A percentile compares a stretch with the other conserved stretches of the same genome.
Evolutionary conservation across 129 eudicot species (phyloP).

Genomic region (Kitagawia praeruptora): DNA sequence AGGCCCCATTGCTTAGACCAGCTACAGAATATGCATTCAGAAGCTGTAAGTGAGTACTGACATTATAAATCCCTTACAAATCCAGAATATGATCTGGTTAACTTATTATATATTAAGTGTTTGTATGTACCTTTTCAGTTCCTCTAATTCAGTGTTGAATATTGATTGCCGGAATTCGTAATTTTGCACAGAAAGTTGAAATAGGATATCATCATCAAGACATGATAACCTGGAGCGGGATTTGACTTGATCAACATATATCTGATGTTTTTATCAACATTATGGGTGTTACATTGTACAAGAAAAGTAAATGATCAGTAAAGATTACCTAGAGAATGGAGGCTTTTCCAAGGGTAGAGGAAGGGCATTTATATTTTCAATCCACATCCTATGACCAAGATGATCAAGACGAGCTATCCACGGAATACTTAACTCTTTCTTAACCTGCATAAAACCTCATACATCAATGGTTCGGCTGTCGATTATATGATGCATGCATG

Average conservation of each 20-base stretch:
- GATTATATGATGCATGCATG: not conserved
- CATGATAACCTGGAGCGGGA: slow-evolving; percentile 27
- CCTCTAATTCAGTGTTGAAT: slow-evolving; percentile 42
- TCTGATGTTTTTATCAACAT: not conserved
- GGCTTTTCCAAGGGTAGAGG: slow-evolving; percentile 42
- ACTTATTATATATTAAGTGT: not conserved
- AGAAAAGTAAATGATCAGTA: too few relatives aligned
- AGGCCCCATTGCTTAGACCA: slow-evolving; percentile 65
- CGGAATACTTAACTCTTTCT: slow-evolving; percentile 42
- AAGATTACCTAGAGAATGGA: slow-evolving; percentile 30
- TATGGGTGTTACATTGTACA: too few relatives aligned
- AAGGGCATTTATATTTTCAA: slow-evolving; percentile 34
- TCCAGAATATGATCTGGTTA: not conserved
- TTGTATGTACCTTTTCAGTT: slow-evolving; percentile 35
- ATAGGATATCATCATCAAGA: slow-evolving; percentile 27
- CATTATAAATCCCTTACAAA: too few relatives aligned
- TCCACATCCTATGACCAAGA: slow-evolving; percentile 59
- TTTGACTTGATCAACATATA: not conserved
- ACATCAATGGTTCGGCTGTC: not conserved
- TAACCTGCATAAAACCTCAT: slow-evolving; percentile 25
- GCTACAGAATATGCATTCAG: slow-evolving; percentile 17
- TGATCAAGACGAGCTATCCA: slow-evolving; percentile 68
- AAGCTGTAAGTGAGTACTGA: not conserved
- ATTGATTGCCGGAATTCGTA: slow-evolving; percentile 36
- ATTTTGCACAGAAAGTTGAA: slow-evolving; percentile 46